Percentiles rank a stretch among this genome's conserved stretches.
Conservation (phyloP, 2,329 filamentous ascomycete species). For the Shiraia sp. region DNA sequence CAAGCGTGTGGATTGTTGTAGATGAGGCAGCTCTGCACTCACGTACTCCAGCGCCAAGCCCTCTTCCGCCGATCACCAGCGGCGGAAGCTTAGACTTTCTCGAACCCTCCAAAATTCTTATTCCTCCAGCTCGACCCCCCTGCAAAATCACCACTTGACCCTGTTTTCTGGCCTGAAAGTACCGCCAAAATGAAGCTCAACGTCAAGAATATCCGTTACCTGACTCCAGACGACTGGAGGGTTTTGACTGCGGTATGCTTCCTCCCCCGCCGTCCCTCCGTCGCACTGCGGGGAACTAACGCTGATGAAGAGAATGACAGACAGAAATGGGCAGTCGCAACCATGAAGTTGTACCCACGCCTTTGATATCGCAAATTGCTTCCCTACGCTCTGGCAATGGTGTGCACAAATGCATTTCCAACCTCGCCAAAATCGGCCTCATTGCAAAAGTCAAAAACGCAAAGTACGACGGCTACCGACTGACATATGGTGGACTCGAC, state of each 20-base stretch:
- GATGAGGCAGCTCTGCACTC: constrained; percentile 35
- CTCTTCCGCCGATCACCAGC: constrained; percentile 21
- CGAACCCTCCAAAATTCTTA: constrained; percentile 33
- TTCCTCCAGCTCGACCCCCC: constrained; percentile 5
- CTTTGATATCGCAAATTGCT: constrained; percentile 82
- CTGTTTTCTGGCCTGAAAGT: constrained; percentile 5
- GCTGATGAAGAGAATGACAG: constrained; percentile 54
- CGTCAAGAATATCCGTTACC: constrained; percentile 88
- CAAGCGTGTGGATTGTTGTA: constrained; percentile 29
- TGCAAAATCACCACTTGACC: constrained; percentile 7
- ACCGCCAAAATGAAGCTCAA: constrained; percentile 80
- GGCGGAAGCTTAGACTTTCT: constrained; percentile 21
- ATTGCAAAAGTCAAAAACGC: constrained; percentile 94
- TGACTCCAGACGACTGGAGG: constrained; percentile 91
- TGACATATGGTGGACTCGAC: constrained; percentile 95
- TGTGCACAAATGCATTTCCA: constrained; percentile 85
- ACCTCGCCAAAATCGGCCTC: constrained; percentile 86
- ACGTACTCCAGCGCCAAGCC: constrained; percentile 28
- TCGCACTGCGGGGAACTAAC: constrained; percentile 40
- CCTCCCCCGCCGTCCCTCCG: constrained; percentile 18
- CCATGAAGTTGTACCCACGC: constrained; percentile 93
- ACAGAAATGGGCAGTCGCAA: constrained; percentile 94
- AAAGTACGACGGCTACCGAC: constrained; percentile 94
- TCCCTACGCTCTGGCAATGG: constrained; percentile 73
- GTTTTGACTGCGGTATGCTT: constrained; percentile 80